Base-by-base conservation (phyloP, 768 basidiomycete genomes). In the Mycena indigotica region DNA sequence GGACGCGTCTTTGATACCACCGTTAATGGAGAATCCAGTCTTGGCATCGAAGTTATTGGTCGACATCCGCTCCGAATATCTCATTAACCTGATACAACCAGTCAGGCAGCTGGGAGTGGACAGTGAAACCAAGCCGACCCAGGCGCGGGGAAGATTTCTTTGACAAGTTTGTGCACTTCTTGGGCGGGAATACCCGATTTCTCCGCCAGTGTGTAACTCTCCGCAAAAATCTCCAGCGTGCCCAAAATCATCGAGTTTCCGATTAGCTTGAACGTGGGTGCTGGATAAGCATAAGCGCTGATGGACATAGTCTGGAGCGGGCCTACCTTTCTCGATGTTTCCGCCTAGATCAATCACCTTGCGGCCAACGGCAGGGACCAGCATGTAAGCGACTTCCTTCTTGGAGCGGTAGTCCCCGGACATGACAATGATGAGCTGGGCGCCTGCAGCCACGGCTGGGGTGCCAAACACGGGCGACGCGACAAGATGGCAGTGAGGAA, bases 1-100 rank as follows among this genome's bases (percentile, higher is more conserved):
- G 80, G 81, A 72, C 0, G 91, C 88, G 66, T 95, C 93, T 66
- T 93, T 93, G 66, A 96, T 85, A 17, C 92, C 94, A n/a, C 90
- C 90, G 45, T 91, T 86, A 49, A 95, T 83, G 13, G 86, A 75
- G 69, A 96, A 95, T 15, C 93, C 94, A 17, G 73, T 75, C 8
- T 80, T 75, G 21, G 84, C 89, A 55, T 91, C 87, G 66, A 94
- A 95, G 29, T 82, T 75, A 71, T 93, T 86, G 53, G 84, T 75
- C 12, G 85, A 74, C 75, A 95, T 90, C 69, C 86, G 86, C 24
- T 84, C 79, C 21, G 83, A 82, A 69, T 90, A 89, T 10, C 68
- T 69, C 49, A 85, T 58, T 54, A 84, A 67, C 48, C 86, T 87
- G 57, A 28, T n/a, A 5, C 19, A 56, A 51, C 46, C 28, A 30